Percentiles rank a stretch among this genome's conserved stretches.
Conservation (phyloP, 495 filamentous ascomycete species). For the Mytilinidion resinicola region DNA sequence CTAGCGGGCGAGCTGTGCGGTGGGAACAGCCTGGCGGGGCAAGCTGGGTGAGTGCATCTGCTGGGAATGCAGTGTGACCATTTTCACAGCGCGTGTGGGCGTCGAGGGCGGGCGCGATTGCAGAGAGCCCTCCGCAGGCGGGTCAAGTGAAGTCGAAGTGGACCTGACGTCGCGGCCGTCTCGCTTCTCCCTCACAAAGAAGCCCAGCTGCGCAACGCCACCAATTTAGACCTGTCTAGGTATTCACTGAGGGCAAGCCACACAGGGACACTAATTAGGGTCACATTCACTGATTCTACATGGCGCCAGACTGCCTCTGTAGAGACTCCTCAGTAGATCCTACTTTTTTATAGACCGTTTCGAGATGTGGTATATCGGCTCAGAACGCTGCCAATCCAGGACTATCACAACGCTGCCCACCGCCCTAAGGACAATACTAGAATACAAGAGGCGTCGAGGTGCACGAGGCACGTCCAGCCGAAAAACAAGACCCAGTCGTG, state of each 20-base stretch:
- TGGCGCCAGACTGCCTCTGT: no score
- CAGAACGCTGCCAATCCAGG: neutral
- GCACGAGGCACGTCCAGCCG: neutral
- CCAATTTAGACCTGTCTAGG: neutral
- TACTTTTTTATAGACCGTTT: neutral
- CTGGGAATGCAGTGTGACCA: neutral
- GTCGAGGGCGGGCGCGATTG: neutral
- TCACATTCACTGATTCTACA: no score
- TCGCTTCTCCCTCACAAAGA: neutral
- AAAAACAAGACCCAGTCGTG: slow-evolving; percentile 9
- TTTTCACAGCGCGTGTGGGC: neutral
- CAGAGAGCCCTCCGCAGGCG: neutral
- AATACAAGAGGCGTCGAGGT: slow-evolving; percentile 1
- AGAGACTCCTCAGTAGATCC: no score
- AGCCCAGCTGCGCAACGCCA: neutral
- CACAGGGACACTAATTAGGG: no score
- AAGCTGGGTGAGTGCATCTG: neutral
- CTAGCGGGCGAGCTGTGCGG: neutral
- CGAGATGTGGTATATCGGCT: neutral
- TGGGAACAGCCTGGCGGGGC: neutral
- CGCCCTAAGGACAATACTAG: neutral
- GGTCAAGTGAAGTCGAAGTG: neutral
- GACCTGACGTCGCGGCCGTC: neutral
- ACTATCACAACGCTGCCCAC: slow-evolving; percentile 5
- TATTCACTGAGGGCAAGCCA: no score